These are phyloP conservation scores for Cocos nucifera DNA, from an alignment of 176 grass and related monocot species.

Conservation along the genomic window DNA sequence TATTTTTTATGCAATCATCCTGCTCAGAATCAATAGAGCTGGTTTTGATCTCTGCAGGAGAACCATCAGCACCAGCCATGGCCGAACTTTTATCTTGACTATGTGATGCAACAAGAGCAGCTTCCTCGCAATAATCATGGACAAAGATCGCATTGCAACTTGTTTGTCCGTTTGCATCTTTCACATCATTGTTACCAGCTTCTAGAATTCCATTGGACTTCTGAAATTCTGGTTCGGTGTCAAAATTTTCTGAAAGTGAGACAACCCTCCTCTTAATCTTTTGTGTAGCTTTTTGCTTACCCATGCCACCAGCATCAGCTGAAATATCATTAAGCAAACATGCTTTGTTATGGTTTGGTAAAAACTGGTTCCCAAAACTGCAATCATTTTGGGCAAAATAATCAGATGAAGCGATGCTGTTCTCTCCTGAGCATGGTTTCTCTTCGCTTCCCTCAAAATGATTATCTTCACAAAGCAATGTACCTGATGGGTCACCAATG, in stretches of 20 bases:
- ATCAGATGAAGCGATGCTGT: constrained; percentile 11
- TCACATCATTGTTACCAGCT: constrained; percentile 25
- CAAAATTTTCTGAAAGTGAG: constrained; percentile 40
- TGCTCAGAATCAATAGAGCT: constrained; percentile 18
- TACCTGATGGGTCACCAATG: constrained; percentile 24
- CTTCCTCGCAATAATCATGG: constrained; percentile 17
- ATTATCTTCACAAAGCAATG: constrained; percentile 32
- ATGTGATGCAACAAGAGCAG: neutral
- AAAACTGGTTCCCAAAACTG: neutral
- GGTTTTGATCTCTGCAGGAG: neutral
- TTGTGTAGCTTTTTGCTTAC: constrained; percentile 29
- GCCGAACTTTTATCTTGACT: constrained; percentile 20
- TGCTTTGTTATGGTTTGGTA: constrained; percentile 5
- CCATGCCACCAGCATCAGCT: constrained; percentile 22
- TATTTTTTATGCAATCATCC: constrained; percentile 24
- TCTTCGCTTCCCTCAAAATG: constrained; percentile 29
- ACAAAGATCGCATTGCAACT: neutral
- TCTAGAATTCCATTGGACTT: constrained; percentile 19
- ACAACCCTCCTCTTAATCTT: constrained; percentile 48
- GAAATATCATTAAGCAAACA: constrained; percentile 26
- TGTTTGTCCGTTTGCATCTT: constrained; percentile 22
- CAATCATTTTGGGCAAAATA: constrained; percentile 23
- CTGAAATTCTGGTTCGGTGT: constrained; percentile 19
- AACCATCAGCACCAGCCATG: constrained; percentile 9
- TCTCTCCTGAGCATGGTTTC: constrained; percentile 17